Base-by-base conservation (phyloP, 768 basidiomycete species). In the Candolleomyces aberdarensis region DNA sequence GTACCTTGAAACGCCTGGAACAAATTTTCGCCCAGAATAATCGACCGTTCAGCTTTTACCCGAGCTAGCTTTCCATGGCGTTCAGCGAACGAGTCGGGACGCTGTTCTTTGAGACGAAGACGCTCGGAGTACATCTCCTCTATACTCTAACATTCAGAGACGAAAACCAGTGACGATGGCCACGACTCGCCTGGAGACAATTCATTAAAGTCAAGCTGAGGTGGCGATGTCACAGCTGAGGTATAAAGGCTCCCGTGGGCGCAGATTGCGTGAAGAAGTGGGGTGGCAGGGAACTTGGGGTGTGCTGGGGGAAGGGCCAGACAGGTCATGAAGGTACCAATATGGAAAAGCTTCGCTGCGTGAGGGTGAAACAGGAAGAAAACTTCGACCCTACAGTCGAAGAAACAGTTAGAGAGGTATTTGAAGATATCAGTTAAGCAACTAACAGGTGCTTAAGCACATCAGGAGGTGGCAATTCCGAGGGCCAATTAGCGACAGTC, bases 251-350 rank as follows among this genome's bases (percentile, higher is more conserved):
- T 87, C 14, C 89, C 87, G 39, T 87, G 78, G 1, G 91, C 92
- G 72, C 92, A 93, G 55, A 96, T 90, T n/a, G 91, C 91, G 68
- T 96, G 93, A 0, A 96, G 80, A 44, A 94, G 73, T 8, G 87
- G 80, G 5, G 82, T 69, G 36, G 81, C 79, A 7, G 94, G 94
- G 66, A 93, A 96, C 59, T 86, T 84, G 4, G 85, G 81, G 64
- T 92, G 88, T 22, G 77, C 80, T 0, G 88, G 87, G 0, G 89
- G 83, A 4, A 91, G 74, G 0, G 82, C 74, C 46, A 94, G 80
- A 0, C 85, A 78, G 13, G 82, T 74, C 71, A 91, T 76, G 66
- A 95, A 91, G 29, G 80, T 84, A 0, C 85, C 71, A 3, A 74
- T 77, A 72, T 93, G 89, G 62, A 96, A 79, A 26, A 94, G 75